Percentiles rank a stretch among this genome's conserved stretches.
phyloP scores from a whole-genome alignment of 495 filamentous ascomycete genomes.

The Lindgomyces ingoldianus region DNA sequence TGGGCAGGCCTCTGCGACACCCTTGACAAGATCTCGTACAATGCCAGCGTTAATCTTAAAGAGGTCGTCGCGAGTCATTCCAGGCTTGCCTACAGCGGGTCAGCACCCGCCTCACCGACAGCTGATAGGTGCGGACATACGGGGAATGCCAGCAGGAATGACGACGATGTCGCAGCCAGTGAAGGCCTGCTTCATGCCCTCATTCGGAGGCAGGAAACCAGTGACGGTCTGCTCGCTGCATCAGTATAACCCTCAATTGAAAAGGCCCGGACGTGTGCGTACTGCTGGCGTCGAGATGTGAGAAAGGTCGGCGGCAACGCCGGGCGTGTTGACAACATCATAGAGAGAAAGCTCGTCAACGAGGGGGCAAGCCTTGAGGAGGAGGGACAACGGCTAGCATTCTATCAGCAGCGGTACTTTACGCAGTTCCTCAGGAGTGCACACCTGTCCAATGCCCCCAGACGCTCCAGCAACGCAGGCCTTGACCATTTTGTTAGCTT shows the following conservation, averaged over 20 bases:
- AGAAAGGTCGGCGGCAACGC: constrained; percentile 91
- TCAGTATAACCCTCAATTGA: constrained; percentile 9
- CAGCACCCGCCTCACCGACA: neutral
- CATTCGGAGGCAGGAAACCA: constrained; percentile 85
- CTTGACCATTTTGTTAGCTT: constrained; percentile 33
- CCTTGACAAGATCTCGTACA: constrained; percentile 63
- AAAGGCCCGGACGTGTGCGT: constrained; percentile 42
- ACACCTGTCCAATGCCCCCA: constrained; percentile 97
- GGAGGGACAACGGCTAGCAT: constrained; percentile 84
- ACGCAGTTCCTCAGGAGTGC: constrained; percentile 1
- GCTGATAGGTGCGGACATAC: constrained; percentile 54
- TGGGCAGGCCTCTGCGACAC: constrained; percentile 80
- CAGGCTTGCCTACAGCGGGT: constrained; percentile 77
- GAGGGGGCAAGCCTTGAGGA: constrained; percentile 83
- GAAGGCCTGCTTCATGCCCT: constrained; percentile 84
- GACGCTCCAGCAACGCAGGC: constrained; percentile 92
- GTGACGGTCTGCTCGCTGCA: constrained; percentile 69
- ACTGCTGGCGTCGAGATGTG: constrained; percentile 95
- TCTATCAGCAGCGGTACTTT: constrained; percentile 39
- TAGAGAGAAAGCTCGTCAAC: constrained; percentile 91
- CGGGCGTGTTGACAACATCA: constrained; percentile 98
- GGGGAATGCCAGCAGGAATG: constrained; percentile 96
- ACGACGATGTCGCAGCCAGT: constrained; percentile 92
- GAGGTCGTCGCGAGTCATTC: constrained; percentile 98
- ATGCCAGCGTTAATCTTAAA: constrained; percentile 99